Base-by-base conservation (phyloP, 257 asterid genomes). In the Lycium barbarum region DNA sequence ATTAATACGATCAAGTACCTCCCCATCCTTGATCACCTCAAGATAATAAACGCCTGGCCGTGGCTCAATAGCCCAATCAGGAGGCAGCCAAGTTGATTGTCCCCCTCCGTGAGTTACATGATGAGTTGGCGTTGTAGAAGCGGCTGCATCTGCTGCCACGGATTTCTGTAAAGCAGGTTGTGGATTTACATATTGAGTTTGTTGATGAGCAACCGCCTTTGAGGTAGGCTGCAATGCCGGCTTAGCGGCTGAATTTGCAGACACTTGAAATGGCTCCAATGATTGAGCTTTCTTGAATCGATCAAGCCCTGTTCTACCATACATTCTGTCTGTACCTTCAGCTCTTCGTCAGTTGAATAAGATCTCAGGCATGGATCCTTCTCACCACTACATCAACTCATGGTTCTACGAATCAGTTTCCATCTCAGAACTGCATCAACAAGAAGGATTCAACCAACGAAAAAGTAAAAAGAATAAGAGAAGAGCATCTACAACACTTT, bases 61-160 rank as follows among this genome's bases (percentile, higher is more conserved):
- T 54, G 99, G 99, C 91, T 95, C 99, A 84, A 93, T 95, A 6
- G 98, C 98, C 99, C 99, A 97, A 88, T 97, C 99, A 71, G 99
- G 99, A 86, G 99, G 98, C 86, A 91, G 93, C 99, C 98, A 97
- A 59, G 90, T 91, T 11, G 99, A 97, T 86, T 94, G 99, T 12
- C 94, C 95, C 67, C 97, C 98, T 87, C 99, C 99, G 85, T 90
- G 98, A 79, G 97, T 94, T 62, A 89, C 90, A 13, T 88, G 93
- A 84, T 91, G 96, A 88, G 95, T 58, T 84, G 89, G 88, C 57
- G 53, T 90, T 0, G 85, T 62, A 70, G 89, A 70, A 78, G 88
- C 82, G n/a, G 74, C 78, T 40, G 72, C 90, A 90, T 91, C 95
- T 17, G 88, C 57, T 2, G 83, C 78, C 49, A 72, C 86, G 71